Percentiles rank a stretch among this genome's conserved stretches.
phyloP scores from a whole-genome alignment of 805 yeast genomes.

The Candida glaebosa region DNA sequence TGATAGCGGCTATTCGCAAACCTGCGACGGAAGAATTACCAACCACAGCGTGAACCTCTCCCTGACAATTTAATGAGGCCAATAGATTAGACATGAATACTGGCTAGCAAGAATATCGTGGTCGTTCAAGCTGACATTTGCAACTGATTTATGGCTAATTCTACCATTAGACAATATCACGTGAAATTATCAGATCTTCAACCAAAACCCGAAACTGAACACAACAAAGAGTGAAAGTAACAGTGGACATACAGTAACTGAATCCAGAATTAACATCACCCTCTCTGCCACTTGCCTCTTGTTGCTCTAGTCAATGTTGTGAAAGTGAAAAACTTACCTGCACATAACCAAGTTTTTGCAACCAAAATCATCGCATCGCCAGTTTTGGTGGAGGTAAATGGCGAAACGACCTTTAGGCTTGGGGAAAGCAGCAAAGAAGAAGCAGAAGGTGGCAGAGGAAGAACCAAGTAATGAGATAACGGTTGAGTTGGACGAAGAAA shows the following conservation, averaged over 20 bases:
- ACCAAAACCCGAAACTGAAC: too few relatives aligned
- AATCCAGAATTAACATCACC: too few relatives aligned
- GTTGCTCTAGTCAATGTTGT: too few relatives aligned
- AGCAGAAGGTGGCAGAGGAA: slow-evolving; percentile 13
- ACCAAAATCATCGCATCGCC: neutral
- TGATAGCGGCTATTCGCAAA: slow-evolving; percentile 45
- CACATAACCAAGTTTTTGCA: neutral
- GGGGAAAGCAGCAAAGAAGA: slow-evolving; percentile 45
- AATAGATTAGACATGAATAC: slow-evolving; percentile 22
- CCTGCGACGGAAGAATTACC: slow-evolving; percentile 49
- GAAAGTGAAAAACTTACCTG: too few relatives aligned
- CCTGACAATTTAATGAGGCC: slow-evolving; percentile 42
- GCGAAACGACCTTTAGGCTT: slow-evolving; percentile 38
- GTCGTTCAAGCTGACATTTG: too few relatives aligned
- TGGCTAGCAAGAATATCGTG: too few relatives aligned
- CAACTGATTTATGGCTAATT: too few relatives aligned
- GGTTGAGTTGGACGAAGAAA: slow-evolving; percentile 67
- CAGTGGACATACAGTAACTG: too few relatives aligned
- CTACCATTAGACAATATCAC: neutral
- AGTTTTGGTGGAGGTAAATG: slow-evolving; percentile 11
- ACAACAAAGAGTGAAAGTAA: too few relatives aligned
- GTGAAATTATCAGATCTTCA: neutral
- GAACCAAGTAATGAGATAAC: slow-evolving; percentile 26
- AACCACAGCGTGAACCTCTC: slow-evolving; percentile 55
- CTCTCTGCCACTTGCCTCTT: too few relatives aligned